phyloP scores from a whole-genome alignment of 192 early-diverging fungal genomes.

The Linnemannia elongata region DNA sequence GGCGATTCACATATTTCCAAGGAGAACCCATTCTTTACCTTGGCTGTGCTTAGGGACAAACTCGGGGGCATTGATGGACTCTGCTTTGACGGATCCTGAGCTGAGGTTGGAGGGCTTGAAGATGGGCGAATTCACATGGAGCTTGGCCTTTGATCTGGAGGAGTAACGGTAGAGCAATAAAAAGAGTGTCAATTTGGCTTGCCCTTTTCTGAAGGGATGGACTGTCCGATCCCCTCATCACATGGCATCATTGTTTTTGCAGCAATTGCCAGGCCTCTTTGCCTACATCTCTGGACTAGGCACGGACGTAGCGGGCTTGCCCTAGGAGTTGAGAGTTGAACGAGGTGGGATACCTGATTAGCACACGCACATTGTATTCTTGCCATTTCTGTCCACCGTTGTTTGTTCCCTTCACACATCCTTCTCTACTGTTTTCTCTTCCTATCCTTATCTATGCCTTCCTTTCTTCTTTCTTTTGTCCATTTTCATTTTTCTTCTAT shows the following conservation, averaged over 20 bases:
- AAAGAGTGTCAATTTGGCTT: constrained; percentile 1
- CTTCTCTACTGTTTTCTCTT: too few species aligned
- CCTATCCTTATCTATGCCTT: too few species aligned
- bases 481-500: too few species aligned
- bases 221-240: background rate
- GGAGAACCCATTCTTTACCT: constrained; percentile 6
- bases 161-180: background rate
- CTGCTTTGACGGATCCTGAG: constrained; percentile 62
- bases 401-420: too few species aligned
- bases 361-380: background rate
- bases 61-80: constrained; percentile 67
- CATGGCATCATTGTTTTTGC: background rate
- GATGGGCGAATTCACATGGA: constrained; percentile 78
- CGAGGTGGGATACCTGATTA: background rate
- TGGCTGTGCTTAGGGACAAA: constrained; percentile 68
- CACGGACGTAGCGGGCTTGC: constrained; percentile 37
- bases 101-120: constrained; percentile 68
- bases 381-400: too few species aligned
- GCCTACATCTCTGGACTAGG: constrained; percentile 54
- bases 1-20: background rate
- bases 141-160: constrained; percentile 62
- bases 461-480: too few species aligned
- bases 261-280: background rate
- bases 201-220: background rate
- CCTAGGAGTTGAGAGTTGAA: constrained; percentile 10